Evolutionary conservation across 1,139 yeast species (phyloP).

Genomic region (Suhomyces anneliseae): DNA sequence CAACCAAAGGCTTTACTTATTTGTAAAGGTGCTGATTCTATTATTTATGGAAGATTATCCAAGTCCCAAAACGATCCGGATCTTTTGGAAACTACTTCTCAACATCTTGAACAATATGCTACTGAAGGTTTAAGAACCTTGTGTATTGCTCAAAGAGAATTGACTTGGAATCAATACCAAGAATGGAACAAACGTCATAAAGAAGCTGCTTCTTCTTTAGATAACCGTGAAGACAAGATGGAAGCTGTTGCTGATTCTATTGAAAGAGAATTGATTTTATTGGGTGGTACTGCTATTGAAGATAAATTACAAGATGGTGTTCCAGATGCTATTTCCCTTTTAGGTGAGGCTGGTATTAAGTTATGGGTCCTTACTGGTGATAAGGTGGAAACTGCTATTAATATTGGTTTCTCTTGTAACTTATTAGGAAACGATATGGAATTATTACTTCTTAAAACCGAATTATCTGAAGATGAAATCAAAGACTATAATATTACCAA

Average conservation of each 20-base stretch:
- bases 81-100: constrained; percentile 37
- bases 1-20: constrained; percentile 42
- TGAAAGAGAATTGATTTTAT: constrained; percentile 41
- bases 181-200: constrained; percentile 46
- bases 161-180: constrained; percentile 42
- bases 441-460: constrained; percentile 38
- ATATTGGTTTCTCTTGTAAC: constrained; percentile 53
- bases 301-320: constrained; percentile 54
- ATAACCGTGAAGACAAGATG: constrained; percentile 45
- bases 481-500: constrained; percentile 29
- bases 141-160: constrained; percentile 48
- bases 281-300: constrained; percentile 56
- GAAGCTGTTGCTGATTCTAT: constrained; percentile 50
- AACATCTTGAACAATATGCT: constrained; percentile 45
- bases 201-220: constrained; percentile 45
- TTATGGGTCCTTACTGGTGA: constrained; percentile 55
- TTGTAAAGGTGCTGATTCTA: constrained; percentile 53
- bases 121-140: constrained; percentile 51
- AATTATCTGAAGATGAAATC: constrained; percentile 33
- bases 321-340: constrained; percentile 45
- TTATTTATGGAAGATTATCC: constrained; percentile 44
- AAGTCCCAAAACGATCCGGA: constrained; percentile 29
- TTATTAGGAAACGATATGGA: constrained; percentile 51
- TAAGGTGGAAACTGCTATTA: constrained; percentile 52
- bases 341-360: constrained; percentile 51